A percentile compares a stretch with the other conserved stretches of the same genome.
These are phyloP conservation scores for Cornus controversa DNA, from an alignment of 148 eudicot species.

Conservation along the genomic window DNA sequence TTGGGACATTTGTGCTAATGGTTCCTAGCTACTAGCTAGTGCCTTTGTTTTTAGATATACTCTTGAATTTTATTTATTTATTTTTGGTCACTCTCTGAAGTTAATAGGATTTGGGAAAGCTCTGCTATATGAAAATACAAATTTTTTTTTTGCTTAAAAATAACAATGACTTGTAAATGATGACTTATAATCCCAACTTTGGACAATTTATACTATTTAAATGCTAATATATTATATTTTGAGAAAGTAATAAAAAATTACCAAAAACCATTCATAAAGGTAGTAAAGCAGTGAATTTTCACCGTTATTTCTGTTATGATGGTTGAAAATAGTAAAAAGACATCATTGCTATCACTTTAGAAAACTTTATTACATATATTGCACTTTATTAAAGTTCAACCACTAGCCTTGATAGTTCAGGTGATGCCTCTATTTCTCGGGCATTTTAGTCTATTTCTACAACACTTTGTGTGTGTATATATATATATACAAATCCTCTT, in stretches of 20 bases:
- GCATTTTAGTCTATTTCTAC: conserved; percentile 4
- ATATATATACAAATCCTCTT: not conserved
- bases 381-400: not conserved
- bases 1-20: too few species aligned
- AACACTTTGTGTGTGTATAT: not conserved
- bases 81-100: too few species aligned
- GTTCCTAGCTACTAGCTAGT: too few species aligned
- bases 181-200: too few species aligned
- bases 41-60: too few species aligned
- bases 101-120: too few species aligned
- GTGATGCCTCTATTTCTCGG: not conserved
- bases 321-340: conserved; percentile 29
- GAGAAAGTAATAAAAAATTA: not conserved
- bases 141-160: too few species aligned
- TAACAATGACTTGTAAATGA: too few species aligned
- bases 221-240: not conserved
- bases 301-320: conserved; percentile 38
- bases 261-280: not conserved
- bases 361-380: not conserved
- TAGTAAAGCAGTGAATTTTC: not conserved
- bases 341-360: conserved; percentile 5
- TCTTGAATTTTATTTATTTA: too few species aligned
- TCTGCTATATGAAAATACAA: too few species aligned
- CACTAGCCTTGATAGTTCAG: not conserved
- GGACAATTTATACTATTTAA: too few species aligned